These are phyloP conservation scores for Barbarea vulgaris DNA, from an alignment of 345 rosid genomes.

Conservation along the genomic window DNA sequence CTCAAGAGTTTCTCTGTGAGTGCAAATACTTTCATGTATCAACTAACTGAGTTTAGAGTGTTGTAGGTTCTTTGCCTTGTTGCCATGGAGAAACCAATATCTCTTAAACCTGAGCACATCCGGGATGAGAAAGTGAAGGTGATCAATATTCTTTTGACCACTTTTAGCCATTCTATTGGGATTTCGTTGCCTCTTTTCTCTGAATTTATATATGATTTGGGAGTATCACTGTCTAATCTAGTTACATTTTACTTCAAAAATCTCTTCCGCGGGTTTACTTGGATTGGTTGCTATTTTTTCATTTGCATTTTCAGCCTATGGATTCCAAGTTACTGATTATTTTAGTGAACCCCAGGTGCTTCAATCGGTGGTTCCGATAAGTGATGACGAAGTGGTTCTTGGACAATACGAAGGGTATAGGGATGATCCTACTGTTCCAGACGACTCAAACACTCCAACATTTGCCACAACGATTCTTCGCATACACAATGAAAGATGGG, in stretches of 20 bases:
- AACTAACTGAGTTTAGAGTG: slow-evolving; percentile 21
- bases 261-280: background rate
- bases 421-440: slow-evolving; percentile 95
- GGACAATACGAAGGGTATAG: slow-evolving; percentile 93
- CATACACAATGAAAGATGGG: slow-evolving; percentile 99
- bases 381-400: slow-evolving; percentile 91
- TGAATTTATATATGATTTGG: background rate
- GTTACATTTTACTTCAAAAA: background rate
- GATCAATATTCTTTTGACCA: slow-evolving; percentile 12
- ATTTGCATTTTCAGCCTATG: slow-evolving; percentile 16
- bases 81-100: slow-evolving; percentile 97
- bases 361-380: slow-evolving; percentile 86
- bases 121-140: slow-evolving; percentile 99
- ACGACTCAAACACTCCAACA: slow-evolving; percentile 88
- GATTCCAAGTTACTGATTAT: slow-evolving; percentile 22
- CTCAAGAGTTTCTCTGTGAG: slow-evolving; percentile 5
- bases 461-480: slow-evolving; percentile 85
- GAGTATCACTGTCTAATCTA: background rate
- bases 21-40: background rate
- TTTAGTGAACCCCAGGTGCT: slow-evolving; percentile 64
- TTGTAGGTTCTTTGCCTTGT: slow-evolving; percentile 90
- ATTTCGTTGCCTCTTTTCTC: background rate
- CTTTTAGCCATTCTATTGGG: slow-evolving; percentile 9
- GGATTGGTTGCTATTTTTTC: slow-evolving; percentile 15
- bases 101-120: slow-evolving; percentile 96